These are phyloP conservation scores for Paspalum notatum DNA, from an alignment of 176 grass and related monocot genomes.

Conservation along the genomic window DNA sequence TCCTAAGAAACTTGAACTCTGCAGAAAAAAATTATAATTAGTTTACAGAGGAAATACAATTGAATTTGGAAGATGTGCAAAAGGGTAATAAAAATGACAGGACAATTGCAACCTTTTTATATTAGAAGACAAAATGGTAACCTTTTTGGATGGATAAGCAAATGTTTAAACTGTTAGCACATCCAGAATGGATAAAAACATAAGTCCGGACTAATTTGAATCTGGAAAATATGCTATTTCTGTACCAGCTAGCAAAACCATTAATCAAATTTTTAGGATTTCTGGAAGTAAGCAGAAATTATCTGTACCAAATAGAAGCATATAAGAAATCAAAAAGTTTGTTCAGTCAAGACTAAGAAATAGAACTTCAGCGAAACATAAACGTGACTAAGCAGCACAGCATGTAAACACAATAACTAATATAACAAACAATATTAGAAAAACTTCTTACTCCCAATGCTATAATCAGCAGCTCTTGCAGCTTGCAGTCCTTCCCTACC, in stretches of 20 bases:
- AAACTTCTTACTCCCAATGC: constrained; percentile 76
- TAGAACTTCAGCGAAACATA: not conserved
- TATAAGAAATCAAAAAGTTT: not conserved
- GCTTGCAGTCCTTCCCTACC: constrained; percentile 93
- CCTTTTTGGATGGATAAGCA: not conserved
- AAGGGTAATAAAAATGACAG: not conserved
- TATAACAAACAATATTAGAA: no score
- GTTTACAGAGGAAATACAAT: not conserved
- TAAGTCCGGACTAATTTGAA: not conserved
- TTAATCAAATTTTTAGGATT: not conserved
- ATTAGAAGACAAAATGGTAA: not conserved
- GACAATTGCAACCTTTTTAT: not conserved
- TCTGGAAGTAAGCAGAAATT: not conserved
- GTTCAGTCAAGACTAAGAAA: not conserved
- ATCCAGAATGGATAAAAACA: not conserved
- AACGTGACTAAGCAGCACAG: constrained; percentile 6
- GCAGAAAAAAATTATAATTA: constrained; percentile 39
- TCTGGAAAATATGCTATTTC: not conserved
- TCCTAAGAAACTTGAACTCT: constrained; percentile 94
- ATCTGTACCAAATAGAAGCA: not conserved
- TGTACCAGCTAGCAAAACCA: constrained; percentile 5
- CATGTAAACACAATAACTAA: constrained; percentile 15
- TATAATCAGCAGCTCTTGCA: constrained; percentile 95
- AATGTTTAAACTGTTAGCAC: not conserved
- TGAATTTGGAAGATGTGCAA: constrained; percentile 24